Evolutionary conservation across 2,329 filamentous ascomycete species (phyloP), one percentile per base, ranked within the genome.

Genomic region (Tolypocladium endophyticum): DNA sequence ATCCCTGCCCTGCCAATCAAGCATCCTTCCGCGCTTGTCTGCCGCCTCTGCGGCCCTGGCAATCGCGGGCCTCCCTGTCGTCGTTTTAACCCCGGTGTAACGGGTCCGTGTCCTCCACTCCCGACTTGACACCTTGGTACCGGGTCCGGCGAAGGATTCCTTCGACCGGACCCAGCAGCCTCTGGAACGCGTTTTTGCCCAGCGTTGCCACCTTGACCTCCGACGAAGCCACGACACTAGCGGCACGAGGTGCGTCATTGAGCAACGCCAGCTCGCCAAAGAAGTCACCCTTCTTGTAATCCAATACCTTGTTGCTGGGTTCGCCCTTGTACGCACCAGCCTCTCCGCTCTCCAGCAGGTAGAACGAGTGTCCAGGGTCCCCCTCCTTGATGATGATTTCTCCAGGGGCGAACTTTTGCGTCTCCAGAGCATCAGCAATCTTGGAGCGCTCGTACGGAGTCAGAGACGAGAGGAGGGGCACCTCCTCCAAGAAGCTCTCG

Each of bases 371-470:
- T 59, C 94, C 94, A 0, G 88, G 89, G 71, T 97, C 94, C 58
- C 94, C 94, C 74, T 97, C 91, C 61, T 80, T 81, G 75, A 99
- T 97, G 71, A 99, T 96, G 57, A 83, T 83, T n/a, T 87, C 84
- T 28, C 90, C 90, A 9, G 87, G 77, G 0, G 88, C 82, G 72
- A 88, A 96, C 70, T 96, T 97, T 72, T 88, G 86, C 12, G 92
- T 94, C 73, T 97, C 92, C 60, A 99, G 81, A 1, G 94, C 93
- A 75, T 97, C 94, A 62, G 94, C 93, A 72, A 99, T 97, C 80
- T 99, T 99, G 70, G 90, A 91, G 61, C 94, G 87, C 77, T 99
- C 94, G 73, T 97, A 97, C 0, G 89, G 83, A 53, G 92, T 96
- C 60, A 99, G 82, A 28, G 85, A 87, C 3, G 87, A 82, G 33